phyloP scores from a whole-genome alignment of 345 rosid species.

The Murraya koenigii region DNA sequence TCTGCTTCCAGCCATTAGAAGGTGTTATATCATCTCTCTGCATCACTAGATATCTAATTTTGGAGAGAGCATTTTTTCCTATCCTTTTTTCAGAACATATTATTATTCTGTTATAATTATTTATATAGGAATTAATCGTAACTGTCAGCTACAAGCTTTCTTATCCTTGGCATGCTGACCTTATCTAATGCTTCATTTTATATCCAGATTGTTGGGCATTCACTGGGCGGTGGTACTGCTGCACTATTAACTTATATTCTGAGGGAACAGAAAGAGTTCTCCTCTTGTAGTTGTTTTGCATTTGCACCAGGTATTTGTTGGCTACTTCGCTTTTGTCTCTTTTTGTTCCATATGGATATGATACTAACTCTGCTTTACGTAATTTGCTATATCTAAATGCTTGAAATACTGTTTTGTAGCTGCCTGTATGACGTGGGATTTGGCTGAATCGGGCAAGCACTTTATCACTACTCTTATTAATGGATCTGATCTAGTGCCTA shows the following conservation, averaged over 20 bases:
- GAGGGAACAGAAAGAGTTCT: conserved; percentile 79
- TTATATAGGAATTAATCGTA: background rate
- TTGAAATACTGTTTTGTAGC: conserved; percentile 50
- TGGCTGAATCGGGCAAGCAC: conserved; percentile 97
- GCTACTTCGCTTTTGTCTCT: background rate
- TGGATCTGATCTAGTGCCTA: conserved; percentile 96
- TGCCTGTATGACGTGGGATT: conserved; percentile 99
- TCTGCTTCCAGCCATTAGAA: background rate
- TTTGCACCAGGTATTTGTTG: conserved; percentile 81
- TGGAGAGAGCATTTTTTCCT: background rate
- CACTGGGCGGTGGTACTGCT: conserved; percentile 98
- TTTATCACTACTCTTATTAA: conserved; percentile 76
- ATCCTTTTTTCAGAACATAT: background rate
- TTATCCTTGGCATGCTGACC: background rate
- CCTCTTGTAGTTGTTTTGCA: conserved; percentile 76
- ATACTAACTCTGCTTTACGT: background rate
- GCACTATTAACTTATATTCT: conserved; percentile 88
- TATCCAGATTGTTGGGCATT: conserved; percentile 90
- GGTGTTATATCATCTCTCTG: background rate
- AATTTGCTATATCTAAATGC: conserved; percentile 17
- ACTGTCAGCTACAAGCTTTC: background rate
- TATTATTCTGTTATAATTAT: background rate
- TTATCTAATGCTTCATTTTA: conserved; percentile 12
- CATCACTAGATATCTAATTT: background rate
- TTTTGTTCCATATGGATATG: background rate